Base-by-base conservation (phyloP, 192 early-diverging fungal genomes). In the Allomyces javanicus region DNA sequence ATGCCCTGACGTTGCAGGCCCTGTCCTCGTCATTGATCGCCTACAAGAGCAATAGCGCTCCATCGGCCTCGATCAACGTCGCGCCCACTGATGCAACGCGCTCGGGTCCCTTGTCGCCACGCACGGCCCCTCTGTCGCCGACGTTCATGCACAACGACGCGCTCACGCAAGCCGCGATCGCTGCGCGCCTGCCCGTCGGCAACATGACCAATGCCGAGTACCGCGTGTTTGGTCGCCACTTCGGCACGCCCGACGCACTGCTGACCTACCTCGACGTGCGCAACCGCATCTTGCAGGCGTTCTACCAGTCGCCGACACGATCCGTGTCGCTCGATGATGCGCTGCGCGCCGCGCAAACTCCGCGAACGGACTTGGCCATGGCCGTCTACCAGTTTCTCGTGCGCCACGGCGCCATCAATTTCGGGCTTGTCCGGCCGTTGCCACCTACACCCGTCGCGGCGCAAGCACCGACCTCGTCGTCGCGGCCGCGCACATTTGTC, bases 371-470 rank as follows among this genome's bases (percentile, higher is more conserved):
- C 45, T 10, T 50, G 45, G 45, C 19, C 2, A 19, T 10, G 45
- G 19, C 19, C 12, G 55, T 74, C n/a, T 78, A 70, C 66, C 67
- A 70, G 62, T 80, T 80, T 63, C 65, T 81, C 4, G 66, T 77
- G 10, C 67, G 79, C 17, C 70, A 72, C 58, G 68, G 79, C 25
- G 77, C 73, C 44, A 81, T 81, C 67, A 81, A 81, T 64, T 81
- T 74, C 71, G 79, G 79, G 7, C 61, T 71, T 26, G 45, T 50
- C 12, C 19, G 45, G 1, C 45, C 45, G 9, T 19, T 71, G 79
- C 62, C 63, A 66, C 17, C 62, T 61, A 64, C 71, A 64, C 55
- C 63, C 24, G n/a, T 24, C 23, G 12, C 6, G 62, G 63, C 40
- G 3, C 21, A 33, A 24, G 3, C 62, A 14, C 4, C 17, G 55